These are phyloP conservation scores for Irpex rosettiformis DNA, from an alignment of 1,284 basidiomycete genomes.

Conservation along the genomic window DNA sequence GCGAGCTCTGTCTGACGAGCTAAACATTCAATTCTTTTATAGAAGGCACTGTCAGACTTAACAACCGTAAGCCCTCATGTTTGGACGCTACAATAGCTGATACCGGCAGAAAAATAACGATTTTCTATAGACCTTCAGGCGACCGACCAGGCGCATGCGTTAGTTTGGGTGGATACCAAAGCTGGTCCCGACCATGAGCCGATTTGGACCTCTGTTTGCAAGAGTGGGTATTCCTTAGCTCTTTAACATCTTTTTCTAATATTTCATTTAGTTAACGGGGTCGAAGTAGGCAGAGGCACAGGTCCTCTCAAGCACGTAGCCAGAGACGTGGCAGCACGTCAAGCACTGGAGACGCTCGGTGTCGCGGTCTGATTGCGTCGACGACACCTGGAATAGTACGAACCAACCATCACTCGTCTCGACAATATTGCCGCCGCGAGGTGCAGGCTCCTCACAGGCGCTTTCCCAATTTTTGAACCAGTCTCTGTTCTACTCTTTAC, in stretches of 20 bases:
- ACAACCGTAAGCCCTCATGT: slow-evolving; percentile 14
- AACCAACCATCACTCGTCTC: background rate
- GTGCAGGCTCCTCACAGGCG: background rate
- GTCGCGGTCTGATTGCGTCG: background rate
- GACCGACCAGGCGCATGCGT: slow-evolving; percentile 33
- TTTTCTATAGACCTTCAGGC: slow-evolving; percentile 47
- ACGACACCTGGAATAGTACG: background rate
- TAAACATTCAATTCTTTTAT: background rate
- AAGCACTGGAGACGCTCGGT: slow-evolving; percentile 33
- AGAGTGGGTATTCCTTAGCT: too few species aligned
- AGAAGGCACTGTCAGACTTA: slow-evolving; percentile 14
- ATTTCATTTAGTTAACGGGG: slow-evolving; percentile 44
- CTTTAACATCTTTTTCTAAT: too few species aligned
- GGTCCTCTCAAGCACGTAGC: slow-evolving; percentile 51
- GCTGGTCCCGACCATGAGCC: slow-evolving; percentile 46
- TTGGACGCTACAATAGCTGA: too few species aligned
- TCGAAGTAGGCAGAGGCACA: slow-evolving; percentile 39
- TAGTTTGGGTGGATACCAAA: slow-evolving; percentile 52
- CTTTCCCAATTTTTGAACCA: background rate
- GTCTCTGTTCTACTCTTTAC: slow-evolving; percentile 3
- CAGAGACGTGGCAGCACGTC: slow-evolving; percentile 50
- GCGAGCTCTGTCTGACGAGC: background rate
- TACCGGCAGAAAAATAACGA: too few species aligned
- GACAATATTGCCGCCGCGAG: background rate
- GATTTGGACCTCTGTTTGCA: slow-evolving; percentile 55